Conservation (phyloP, 1,139 yeast genomes). For the Taiozyma onychis region DNA sequence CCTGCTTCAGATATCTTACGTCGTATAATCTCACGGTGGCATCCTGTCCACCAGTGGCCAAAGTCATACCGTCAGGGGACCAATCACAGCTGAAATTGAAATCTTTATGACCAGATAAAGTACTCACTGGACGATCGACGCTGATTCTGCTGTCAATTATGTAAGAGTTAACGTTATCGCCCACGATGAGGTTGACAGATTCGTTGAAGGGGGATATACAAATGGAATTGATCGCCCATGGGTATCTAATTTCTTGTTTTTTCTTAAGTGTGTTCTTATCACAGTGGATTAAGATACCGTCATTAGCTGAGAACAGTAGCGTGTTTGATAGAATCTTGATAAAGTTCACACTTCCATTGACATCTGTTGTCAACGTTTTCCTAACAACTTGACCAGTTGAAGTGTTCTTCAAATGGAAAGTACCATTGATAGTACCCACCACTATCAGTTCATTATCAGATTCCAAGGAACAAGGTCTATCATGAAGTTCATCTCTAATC, state of each 20-base stretch:
- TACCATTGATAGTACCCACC: slow-evolving; percentile 55
- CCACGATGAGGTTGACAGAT: slow-evolving; percentile 41
- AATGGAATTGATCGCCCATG: slow-evolving; percentile 50
- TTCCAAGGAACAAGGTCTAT: slow-evolving; percentile 43
- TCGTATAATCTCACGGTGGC: slow-evolving; percentile 42
- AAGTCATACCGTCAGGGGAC: slow-evolving; percentile 37
- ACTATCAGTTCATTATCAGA: slow-evolving; percentile 39
- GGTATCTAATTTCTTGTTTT: slow-evolving; percentile 23
- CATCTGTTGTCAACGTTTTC: slow-evolving; percentile 36
- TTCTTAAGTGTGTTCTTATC: slow-evolving; percentile 30
- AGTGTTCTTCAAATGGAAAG: slow-evolving; percentile 36
- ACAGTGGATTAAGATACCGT: slow-evolving; percentile 36
- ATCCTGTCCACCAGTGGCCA: slow-evolving; percentile 60
- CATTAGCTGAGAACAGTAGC: slow-evolving; percentile 43
- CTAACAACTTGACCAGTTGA: slow-evolving; percentile 29
- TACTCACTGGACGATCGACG: slow-evolving; percentile 12
- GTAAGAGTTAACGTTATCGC: slow-evolving; percentile 41
- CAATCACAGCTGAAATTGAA: slow-evolving; percentile 60
- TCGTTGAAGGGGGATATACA: slow-evolving; percentile 34
- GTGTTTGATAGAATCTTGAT: slow-evolving; percentile 32
- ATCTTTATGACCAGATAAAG: slow-evolving; percentile 45
- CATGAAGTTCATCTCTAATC: slow-evolving; percentile 27
- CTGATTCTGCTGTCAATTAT: slow-evolving; percentile 39
- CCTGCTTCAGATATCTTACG: slow-evolving; percentile 31
- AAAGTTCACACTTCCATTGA: slow-evolving; percentile 54